These are phyloP conservation scores for Lentinula guzmanii DNA, from an alignment of 768 basidiomycete genomes.

Conservation along the genomic window DNA sequence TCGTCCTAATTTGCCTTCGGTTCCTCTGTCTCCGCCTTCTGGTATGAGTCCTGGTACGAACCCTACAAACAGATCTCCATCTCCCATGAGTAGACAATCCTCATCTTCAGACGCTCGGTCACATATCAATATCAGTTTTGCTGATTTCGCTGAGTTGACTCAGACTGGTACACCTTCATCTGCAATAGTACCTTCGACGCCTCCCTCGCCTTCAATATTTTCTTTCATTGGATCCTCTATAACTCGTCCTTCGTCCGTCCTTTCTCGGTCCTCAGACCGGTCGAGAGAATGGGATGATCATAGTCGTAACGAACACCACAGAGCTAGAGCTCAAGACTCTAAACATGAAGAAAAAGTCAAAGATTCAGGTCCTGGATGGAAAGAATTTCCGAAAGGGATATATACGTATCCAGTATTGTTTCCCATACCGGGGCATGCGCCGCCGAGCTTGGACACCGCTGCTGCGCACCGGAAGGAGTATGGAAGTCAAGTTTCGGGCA, in stretches of 20 bases:
- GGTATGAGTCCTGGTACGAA: too few relatives aligned
- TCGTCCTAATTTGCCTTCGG: neutral
- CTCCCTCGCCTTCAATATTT: constrained; percentile 5
- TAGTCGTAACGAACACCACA: neutral
- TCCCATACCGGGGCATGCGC: constrained; percentile 70
- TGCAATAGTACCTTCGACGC: neutral
- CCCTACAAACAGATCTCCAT: neutral
- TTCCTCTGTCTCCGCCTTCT: neutral
- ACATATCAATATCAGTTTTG: neutral
- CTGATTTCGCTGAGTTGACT: neutral
- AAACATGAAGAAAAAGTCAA: constrained; percentile 6
- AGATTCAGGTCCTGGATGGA: constrained; percentile 53
- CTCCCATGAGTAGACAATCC: neutral
- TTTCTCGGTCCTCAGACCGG: constrained; percentile 8
- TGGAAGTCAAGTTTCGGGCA: neutral
- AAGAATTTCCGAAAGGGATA: constrained; percentile 84
- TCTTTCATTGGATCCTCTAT: constrained; percentile 23
- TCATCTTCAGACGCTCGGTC: neutral
- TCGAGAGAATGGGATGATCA: constrained; percentile 23
- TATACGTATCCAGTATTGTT: constrained; percentile 96
- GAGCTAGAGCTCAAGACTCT: neutral
- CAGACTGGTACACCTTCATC: too few relatives aligned
- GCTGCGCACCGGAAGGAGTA: neutral
- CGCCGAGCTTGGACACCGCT: constrained; percentile 68
- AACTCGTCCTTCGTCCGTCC: neutral